Percentiles rank a stretch among this genome's conserved stretches.
phyloP scores from a whole-genome alignment of 164 flowering plant genomes.

The Hamamelis virginiana region DNA sequence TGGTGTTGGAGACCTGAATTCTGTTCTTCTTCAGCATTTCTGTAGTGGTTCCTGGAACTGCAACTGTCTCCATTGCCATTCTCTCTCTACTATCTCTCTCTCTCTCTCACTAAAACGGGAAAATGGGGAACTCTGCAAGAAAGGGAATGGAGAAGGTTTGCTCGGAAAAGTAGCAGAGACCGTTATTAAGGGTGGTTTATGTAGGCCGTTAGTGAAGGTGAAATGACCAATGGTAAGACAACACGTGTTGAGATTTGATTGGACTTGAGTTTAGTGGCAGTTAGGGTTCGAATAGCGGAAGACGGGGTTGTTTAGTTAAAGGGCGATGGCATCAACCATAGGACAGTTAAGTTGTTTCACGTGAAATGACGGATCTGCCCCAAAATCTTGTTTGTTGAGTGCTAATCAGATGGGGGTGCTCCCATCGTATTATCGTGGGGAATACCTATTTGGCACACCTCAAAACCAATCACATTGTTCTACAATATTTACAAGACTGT shows the following conservation, averaged over 20 bases:
- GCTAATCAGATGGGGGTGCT: no score
- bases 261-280: not conserved
- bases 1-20: conserved; percentile 64
- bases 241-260: conserved; percentile 2
- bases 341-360: not conserved
- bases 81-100: conserved; percentile 8
- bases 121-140: not conserved
- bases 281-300: not conserved
- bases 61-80: conserved; percentile 23
- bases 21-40: conserved; percentile 47
- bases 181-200: not conserved
- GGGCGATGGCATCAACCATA: not conserved
- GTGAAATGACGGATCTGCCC: no score
- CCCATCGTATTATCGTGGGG: no score
- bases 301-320: not conserved
- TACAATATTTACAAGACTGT: no score
- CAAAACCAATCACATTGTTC: no score
- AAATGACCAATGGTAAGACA: not conserved
- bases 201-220: not conserved
- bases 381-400: no score
- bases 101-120: conserved; percentile 9
- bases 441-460: no score
- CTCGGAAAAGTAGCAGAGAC: not conserved
- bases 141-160: not conserved
- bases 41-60: conserved; percentile 4